Evolutionary conservation across 1,284 basidiomycete genomes (phyloP), one percentile per base, ranked within the genome.

Genomic region (Acaromyces ingoldii): DNA sequence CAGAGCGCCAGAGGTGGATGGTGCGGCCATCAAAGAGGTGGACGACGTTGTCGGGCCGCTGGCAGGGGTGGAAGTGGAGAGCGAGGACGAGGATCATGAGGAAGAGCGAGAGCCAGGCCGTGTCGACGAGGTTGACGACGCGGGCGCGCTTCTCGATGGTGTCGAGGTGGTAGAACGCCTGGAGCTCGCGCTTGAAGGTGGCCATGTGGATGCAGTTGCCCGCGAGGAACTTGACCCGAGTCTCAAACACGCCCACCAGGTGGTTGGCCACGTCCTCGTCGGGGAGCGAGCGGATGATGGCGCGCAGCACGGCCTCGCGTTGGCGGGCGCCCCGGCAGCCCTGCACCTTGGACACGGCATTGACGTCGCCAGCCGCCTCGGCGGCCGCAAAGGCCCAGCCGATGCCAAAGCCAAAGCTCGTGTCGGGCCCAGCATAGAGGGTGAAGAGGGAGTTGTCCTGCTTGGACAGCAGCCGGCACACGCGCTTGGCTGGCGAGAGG

Each of bases 381-480:
- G 60, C 69, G 7, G 71, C 63, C 9, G 67, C 56, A 37, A 64
- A 65, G 2, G 71, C 70, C 69, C 69, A 74, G 6, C 71, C 70
- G 37, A 74, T 57, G n/a, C 71, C 71, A 61, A 63, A 74, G 17
- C 71, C 71, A 2, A 74, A 60, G 28, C 63, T 57, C 10, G 67
- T 67, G 37, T 74, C 71, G 11, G 70, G 64, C 11, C 63, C 64
- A 37, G 50, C 58, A 45, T 60, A 65, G 48, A 66, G 57, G 10
- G 57, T 55, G 22, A 74, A 38, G 13, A 74, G 54, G 30, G 46
- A 33, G 21, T 49, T 44, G 45, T 25, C 34, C 33, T 33, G 38
- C 31, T 17, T n/a, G 22, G 21, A 38, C 10, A 45, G 55, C 29
- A 51, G 37, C 19, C 36, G 24, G 45, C 57, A 60, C 6, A 55